Percentiles rank a stretch among this genome's conserved stretches.
These are phyloP conservation scores for Alternaria solani DNA, from an alignment of 2,329 filamentous ascomycete genomes.

Conservation along the genomic window DNA sequence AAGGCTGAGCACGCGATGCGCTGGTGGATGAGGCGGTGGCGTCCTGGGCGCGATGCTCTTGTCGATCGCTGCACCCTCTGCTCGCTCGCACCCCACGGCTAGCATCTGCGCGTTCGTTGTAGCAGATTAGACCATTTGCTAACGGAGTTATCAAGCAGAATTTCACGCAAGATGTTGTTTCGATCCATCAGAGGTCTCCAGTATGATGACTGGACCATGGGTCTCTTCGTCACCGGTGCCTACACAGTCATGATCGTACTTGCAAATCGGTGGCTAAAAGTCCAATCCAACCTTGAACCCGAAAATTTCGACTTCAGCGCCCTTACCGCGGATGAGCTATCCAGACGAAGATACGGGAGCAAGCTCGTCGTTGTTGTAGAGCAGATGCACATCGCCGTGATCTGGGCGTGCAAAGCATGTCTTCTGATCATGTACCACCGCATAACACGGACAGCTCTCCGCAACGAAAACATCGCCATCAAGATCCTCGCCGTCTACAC, in stretches of 20 bases:
- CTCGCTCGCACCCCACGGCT: not conserved
- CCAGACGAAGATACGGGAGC: constrained; percentile 39
- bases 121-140: not conserved
- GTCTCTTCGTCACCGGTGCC: constrained; percentile 55
- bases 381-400: constrained; percentile 60
- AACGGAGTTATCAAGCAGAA: constrained; percentile 32
- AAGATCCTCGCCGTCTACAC: constrained; percentile 59
- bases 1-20: constrained; percentile 3
- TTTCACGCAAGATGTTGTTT: constrained; percentile 57
- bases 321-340: constrained; percentile 49
- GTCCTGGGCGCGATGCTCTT: not conserved
- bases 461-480: constrained; percentile 46
- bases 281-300: constrained; percentile 55
- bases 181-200: constrained; percentile 60
- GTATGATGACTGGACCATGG: constrained; percentile 66
- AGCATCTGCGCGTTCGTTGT: not conserved
- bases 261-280: constrained; percentile 55
- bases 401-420: constrained; percentile 63
- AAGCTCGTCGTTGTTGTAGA: constrained; percentile 64
- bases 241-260: constrained; percentile 61
- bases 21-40: not conserved
- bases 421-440: constrained; percentile 63
- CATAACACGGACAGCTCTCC: constrained; percentile 52
- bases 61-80: not conserved
- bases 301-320: constrained; percentile 56